Percentiles rank a stretch among this genome's conserved stretches.
phyloP scores from a whole-genome alignment of 768 basidiomycete species.

The Inosperma sp. region DNA sequence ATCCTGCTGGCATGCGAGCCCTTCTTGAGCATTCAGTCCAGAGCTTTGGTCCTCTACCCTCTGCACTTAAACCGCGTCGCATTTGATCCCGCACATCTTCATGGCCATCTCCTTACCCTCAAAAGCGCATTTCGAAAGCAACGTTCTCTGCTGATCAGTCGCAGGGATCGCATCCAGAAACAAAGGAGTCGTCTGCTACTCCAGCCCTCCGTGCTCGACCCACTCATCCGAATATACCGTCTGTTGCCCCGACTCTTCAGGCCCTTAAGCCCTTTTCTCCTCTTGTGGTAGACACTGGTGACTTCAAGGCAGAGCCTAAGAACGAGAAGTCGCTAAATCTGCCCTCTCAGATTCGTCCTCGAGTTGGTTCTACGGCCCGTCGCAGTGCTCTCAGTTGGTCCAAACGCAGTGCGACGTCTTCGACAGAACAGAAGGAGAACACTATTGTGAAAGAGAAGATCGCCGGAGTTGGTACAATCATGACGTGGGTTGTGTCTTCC shows the following conservation, averaged over 20 bases:
- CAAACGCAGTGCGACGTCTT: slow-evolving; percentile 55
- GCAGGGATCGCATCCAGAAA: neutral
- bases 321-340: slow-evolving; percentile 32
- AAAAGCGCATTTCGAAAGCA: slow-evolving; percentile 41
- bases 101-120: slow-evolving; percentile 69
- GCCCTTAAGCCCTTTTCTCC: slow-evolving; percentile 43
- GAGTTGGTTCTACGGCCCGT: slow-evolving; percentile 51
- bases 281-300: slow-evolving; percentile 26
- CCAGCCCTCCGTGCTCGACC: neutral
- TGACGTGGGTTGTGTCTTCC: slow-evolving; percentile 48
- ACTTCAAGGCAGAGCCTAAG: slow-evolving; percentile 31
- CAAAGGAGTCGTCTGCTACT: neutral
- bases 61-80: slow-evolving; percentile 60
- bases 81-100: slow-evolving; percentile 65
- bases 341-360: slow-evolving; percentile 42
- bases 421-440: slow-evolving; percentile 40
- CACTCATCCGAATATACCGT: slow-evolving; percentile 11
- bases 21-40: slow-evolving; percentile 68
- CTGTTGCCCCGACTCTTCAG: slow-evolving; percentile 33
- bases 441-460: no score
- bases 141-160: slow-evolving; percentile 41
- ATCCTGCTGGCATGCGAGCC: slow-evolving; percentile 65
- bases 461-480: slow-evolving; percentile 37
- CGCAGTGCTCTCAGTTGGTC: slow-evolving; percentile 59
- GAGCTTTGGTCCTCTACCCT: slow-evolving; percentile 69